Base-by-base conservation (phyloP, 345 rosid species). In the Gossypioides kirkii region DNA sequence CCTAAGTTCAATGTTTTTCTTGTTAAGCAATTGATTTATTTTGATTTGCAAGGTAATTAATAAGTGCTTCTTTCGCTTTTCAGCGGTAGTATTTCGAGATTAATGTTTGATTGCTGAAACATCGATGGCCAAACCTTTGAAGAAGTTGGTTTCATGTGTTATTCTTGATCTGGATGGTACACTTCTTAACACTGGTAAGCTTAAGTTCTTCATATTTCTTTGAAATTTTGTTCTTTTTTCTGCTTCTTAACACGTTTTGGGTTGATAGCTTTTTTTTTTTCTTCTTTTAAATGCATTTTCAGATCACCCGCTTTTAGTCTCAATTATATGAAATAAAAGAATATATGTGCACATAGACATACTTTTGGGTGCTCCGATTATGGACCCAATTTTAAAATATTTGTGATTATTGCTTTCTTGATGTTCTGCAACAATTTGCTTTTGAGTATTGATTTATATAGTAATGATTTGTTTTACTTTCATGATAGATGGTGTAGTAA, bases 111-210 rank as follows among this genome's bases (percentile, higher is more conserved):
- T 14, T 16, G 16, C 66, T 61, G 49, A 55, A 61, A 65, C 83
- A 77, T 83, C 87, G 42, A 78, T 80, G 69, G 76, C 82, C 69
- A 83, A 78, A 32, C 77, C 86, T 10, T 73, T 87, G 65, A 77
- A 77, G 74, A 84, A 81, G 17, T 65, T 89, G 2, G 77, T 82
- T 25, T 86, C 90, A 20, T 87, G 84, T 13, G 92, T 92, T 56
- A 83, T 90, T 59, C 80, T 92, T 58, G 97, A 88, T 81, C 82
- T 92, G 78, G 95, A 92, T 74, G 97, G 93, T 14, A 90, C 97
- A 59, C 84, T 92, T 71, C 77, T 88, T 62, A 80, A 86, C 55
- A 86, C 92, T 66, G 92, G 92, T 85, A 58, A 66, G 61, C 46
- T 54, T 68, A 45, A 66, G 26, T 54, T 54, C 65, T 18, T 56